phyloP scores from a whole-genome alignment of 352 stramenopile genomes.

The Phytophthora sp. region DNA sequence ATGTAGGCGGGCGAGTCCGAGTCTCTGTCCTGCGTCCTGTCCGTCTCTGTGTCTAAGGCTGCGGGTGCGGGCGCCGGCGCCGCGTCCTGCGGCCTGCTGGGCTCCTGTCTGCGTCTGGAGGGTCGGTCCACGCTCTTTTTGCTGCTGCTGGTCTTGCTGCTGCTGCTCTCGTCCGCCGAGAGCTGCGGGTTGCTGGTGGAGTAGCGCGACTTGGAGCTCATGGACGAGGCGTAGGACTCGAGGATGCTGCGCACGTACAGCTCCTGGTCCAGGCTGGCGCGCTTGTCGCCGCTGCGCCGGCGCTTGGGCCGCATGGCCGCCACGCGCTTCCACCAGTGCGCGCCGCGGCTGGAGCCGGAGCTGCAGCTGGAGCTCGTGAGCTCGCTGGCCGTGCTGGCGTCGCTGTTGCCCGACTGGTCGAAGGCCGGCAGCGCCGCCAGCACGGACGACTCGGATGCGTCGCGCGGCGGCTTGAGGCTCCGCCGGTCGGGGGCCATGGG shows the following conservation, averaged over 20 bases:
- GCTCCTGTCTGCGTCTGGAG: slow-evolving; percentile 10
- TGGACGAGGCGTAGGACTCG: slow-evolving; percentile 77
- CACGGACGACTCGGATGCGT: slow-evolving; percentile 27
- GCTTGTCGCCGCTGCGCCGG: slow-evolving; percentile 16
- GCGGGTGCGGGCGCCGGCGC: background rate
- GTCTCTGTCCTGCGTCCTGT: slow-evolving; percentile 11
- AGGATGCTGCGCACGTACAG: slow-evolving; percentile 77
- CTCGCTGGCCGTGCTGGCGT: slow-evolving; percentile 30
- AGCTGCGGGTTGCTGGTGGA: slow-evolving; percentile 39
- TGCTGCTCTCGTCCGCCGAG: slow-evolving; percentile 25
- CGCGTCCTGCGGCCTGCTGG: background rate
- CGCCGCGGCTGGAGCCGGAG: slow-evolving; percentile 16
- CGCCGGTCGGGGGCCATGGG: slow-evolving; percentile 9
- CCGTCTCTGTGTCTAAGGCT: background rate
- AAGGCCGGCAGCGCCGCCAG: slow-evolving; percentile 28
- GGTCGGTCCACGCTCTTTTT: slow-evolving; percentile 18
- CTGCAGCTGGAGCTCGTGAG: slow-evolving; percentile 23
- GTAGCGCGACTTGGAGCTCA: slow-evolving; percentile 57
- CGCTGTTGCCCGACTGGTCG: slow-evolving; percentile 26
- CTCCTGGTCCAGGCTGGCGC: slow-evolving; percentile 57
- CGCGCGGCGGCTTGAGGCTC: background rate
- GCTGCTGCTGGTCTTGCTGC: slow-evolving; percentile 8
- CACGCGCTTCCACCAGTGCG: slow-evolving; percentile 48
- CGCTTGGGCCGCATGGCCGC: slow-evolving; percentile 31
- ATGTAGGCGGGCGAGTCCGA: slow-evolving; percentile 24